Conservation (phyloP, 495 filamentous ascomycete species). For the Neurospora intermedia region DNA sequence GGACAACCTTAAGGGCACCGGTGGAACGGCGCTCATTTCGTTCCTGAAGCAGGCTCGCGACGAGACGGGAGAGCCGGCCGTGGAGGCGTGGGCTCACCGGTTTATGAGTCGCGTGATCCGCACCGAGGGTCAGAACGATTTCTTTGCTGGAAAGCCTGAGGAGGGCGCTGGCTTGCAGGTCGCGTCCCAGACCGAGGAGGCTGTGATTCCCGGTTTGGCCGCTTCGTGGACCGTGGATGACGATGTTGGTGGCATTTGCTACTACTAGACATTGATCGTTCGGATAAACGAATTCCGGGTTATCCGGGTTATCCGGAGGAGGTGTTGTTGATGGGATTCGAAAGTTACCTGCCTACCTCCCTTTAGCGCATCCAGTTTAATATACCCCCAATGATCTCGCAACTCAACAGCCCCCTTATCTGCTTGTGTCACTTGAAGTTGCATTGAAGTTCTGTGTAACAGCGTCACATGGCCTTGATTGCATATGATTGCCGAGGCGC, state of each 20-base stretch:
- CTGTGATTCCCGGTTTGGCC: slow-evolving; percentile 67
- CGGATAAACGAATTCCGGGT: not conserved
- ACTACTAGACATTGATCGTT: slow-evolving; percentile 21
- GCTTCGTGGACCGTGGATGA: slow-evolving; percentile 82
- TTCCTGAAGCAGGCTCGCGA: slow-evolving; percentile 93
- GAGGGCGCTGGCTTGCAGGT: slow-evolving; percentile 13
- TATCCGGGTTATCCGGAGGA: not conserved
- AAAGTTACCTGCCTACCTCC: not conserved
- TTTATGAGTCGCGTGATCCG: slow-evolving; percentile 51
- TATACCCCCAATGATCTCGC: not conserved
- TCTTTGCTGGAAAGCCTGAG: slow-evolving; percentile 52
- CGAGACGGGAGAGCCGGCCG: slow-evolving; percentile 86
- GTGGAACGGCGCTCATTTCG: slow-evolving; percentile 83
- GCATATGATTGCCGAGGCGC: not conserved
- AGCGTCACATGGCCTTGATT: not conserved
- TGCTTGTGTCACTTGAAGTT: not conserved
- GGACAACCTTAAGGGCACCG: slow-evolving; percentile 72
- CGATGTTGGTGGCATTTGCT: slow-evolving; percentile 49
- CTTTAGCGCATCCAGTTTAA: not conserved
- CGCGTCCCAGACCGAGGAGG: slow-evolving; percentile 40
- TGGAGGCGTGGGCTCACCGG: slow-evolving; percentile 70
- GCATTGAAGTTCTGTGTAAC: not conserved
- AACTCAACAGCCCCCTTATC: not conserved
- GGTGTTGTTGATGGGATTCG: not conserved
- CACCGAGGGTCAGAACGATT: slow-evolving; percentile 36